Conservation (phyloP, 1,139 yeast genomes). For the Pichia sorboxylosa region DNA sequence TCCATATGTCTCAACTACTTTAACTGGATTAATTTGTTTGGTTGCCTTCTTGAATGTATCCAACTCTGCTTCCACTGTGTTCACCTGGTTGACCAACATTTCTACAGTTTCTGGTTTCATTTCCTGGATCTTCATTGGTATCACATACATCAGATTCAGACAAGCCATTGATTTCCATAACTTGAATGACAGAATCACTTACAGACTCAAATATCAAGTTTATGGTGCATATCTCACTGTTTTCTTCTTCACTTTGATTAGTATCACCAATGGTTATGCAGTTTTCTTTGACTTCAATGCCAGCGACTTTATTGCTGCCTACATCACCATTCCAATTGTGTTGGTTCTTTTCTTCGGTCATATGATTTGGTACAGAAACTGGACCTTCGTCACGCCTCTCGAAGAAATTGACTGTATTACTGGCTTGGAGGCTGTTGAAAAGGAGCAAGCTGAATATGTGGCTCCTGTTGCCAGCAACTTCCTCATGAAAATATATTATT, state of each 20-base stretch:
- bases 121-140: constrained; percentile 32
- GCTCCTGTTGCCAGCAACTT: constrained; percentile 28
- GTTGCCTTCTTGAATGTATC: constrained; percentile 25
- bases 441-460: constrained; percentile 27
- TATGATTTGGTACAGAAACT: constrained; percentile 25
- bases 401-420: constrained; percentile 35
- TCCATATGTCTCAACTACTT: constrained; percentile 28
- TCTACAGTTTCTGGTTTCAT: constrained; percentile 35
- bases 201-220: constrained; percentile 33
- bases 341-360: constrained; percentile 33
- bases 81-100: constrained; percentile 31
- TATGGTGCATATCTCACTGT: constrained; percentile 35
- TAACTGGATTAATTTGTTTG: constrained; percentile 27
- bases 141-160: constrained; percentile 43
- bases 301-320: constrained; percentile 46
- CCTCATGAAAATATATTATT: constrained; percentile 29
- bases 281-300: constrained; percentile 36
- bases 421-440: constrained; percentile 33
- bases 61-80: constrained; percentile 21
- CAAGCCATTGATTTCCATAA: constrained; percentile 36
- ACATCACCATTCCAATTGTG: constrained; percentile 48
- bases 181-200: constrained; percentile 36
- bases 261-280: constrained; percentile 43
- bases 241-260: constrained; percentile 31
- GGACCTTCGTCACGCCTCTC: constrained; percentile 25